Evolutionary conservation across 371 early-diverging fungal genomes (phyloP).

Genomic region (Actinomucor elegans): DNA sequence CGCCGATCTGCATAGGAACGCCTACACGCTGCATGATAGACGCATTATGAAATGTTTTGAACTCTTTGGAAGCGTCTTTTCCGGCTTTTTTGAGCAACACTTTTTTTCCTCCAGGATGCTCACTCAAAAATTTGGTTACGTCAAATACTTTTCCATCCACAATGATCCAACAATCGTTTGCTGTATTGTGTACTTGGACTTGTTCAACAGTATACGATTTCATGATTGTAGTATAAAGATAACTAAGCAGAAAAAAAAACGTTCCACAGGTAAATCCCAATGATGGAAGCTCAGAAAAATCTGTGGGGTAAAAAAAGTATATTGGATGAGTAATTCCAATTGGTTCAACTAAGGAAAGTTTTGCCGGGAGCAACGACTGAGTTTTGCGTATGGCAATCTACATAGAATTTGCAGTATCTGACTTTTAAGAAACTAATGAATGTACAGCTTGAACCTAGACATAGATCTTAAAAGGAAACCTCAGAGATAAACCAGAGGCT

Average conservation of each 20-base stretch:
- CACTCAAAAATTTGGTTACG: conserved; percentile 72
- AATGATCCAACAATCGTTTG: conserved; percentile 91
- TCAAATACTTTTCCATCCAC: conserved; percentile 80
- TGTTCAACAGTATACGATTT: conserved; percentile 65
- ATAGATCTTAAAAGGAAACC: no score
- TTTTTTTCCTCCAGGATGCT: conserved; percentile 71
- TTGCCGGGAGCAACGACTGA: no score
- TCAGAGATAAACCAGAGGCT: no score
- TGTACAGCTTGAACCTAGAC: no score
- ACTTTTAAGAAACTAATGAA: no score
- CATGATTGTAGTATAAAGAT: conserved; percentile 2
- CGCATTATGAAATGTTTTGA: conserved; percentile 79
- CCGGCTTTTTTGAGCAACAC: conserved; percentile 82
- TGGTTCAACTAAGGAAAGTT: no score
- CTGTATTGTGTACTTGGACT: conserved; percentile 69
- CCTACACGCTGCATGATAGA: conserved; percentile 59
- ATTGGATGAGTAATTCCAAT: no score
- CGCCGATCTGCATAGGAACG: conserved; percentile 57
- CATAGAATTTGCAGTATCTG: no score
- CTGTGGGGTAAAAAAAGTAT: no score
- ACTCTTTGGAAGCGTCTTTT: conserved; percentile 87
- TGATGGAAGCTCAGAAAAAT: no score
- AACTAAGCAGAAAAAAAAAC: not conserved
- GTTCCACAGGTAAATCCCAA: no score
- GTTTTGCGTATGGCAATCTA: no score